Base-by-base conservation (phyloP, 345 rosid species). In the Fremontodendron californicum region DNA sequence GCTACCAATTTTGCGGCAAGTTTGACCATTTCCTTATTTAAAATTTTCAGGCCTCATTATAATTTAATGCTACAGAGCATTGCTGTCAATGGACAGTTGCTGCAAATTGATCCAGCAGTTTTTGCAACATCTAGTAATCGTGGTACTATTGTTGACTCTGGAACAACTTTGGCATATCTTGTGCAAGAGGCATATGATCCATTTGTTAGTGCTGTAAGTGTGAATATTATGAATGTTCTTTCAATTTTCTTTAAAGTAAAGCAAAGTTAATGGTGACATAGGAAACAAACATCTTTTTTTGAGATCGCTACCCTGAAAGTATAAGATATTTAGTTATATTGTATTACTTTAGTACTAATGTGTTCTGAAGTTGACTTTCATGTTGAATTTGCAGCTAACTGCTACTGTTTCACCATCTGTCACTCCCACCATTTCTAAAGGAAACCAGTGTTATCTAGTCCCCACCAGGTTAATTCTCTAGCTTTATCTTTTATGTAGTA, bases 131-230 rank as follows among this genome's bases (percentile, higher is more conserved):
- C 96, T 49, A 88, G 78, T 81, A 90, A 81, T 78, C 89, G 88
- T 58, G 99, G 97, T 58, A 96, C 99, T 43, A 96, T 96, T 78
- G 80, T 96, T 76, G 99, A 96, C 85, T 88, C 98, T 0, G 99
- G 99, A 83, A 96, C 99, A 82, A 96, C 99, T 80, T 89, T 96
- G 87, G 91, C 98, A 10, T 96, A 96, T 80, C 89, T 96, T 49
- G 93, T 94, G 71, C 92, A 89, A 84, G 94, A 89, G 75, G 97
- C 95, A 76, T 93, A 87, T 76, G 87, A 88, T 79, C 94, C 94
- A 72, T 91, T 96, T 80, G 79, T 96, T 62, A 88, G 43, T 74
- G 90, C 97, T 61, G 99, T 96, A 89, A 92, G 97, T 90, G 51
- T 49, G 72, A 74, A 51, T 76, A 64, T 77, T 89, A 63, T 57